Base-by-base conservation (phyloP, 78 protist species). In the Guillardia theta region DNA sequence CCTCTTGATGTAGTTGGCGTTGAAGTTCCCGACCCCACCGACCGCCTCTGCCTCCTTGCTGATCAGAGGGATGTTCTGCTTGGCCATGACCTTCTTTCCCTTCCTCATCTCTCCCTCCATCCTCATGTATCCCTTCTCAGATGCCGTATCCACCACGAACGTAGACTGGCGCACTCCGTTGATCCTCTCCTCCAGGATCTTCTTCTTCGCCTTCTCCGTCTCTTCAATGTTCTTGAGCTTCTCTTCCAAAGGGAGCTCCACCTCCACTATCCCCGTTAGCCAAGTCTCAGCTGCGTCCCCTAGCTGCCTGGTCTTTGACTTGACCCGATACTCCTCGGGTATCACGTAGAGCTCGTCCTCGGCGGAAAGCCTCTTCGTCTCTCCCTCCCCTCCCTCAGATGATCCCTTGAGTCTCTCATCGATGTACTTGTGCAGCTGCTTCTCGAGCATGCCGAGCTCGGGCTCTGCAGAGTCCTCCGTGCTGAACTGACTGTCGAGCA, bases 241-340 rank as follows among this genome's bases (percentile, higher is more conserved):
- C 10, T 78, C 90, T 3, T 78, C 90, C 90, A 78, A 18, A 4
- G 90, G 90, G 37, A 78, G 39, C 39, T 78, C 90, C 50, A 78
- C 90, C 90, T 78, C 90, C 45, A 78, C 90, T 12, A 78, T 78
- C 3, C 90, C 90, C 3, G 90, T 78, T 27, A 78, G 50, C 90
- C 90, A 78, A 9, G 90, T 78, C 90, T 78, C 90, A 18, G 90
- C 90, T 5, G 53, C 90, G 50, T 78, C 27, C 70, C 70, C 27
- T 1, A 10, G 58, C 27, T 70, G 41, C 87, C 45, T 27, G 9
- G 39, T 70, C 45, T 27, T 70, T 70, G 22, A 36, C 4, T 70
- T 4, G 64, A 53, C 70, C 2, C 21, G 70, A 58, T 58, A 24
- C 6, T 58, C 70, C 45, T 15, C 9, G 1, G 39, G 44, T 3